Evolutionary conservation across 306 rosid species (phyloP).

Genomic region (Prunus kanzakura): DNA sequence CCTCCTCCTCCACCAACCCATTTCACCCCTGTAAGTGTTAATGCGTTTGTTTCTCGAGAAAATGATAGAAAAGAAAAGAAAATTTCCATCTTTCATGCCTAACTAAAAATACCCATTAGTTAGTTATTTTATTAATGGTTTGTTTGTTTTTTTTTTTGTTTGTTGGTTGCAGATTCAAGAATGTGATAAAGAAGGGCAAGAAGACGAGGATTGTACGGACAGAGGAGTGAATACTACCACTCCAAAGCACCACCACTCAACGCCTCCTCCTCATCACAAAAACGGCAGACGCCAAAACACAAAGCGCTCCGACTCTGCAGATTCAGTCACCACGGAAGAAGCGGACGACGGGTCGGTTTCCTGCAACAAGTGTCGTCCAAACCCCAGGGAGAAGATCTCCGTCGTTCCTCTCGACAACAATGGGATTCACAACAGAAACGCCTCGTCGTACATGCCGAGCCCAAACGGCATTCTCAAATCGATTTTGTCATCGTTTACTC

Average conservation of each 20-base stretch:
- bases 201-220: conserved; percentile 6
- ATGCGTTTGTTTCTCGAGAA: conserved; percentile 14
- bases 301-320: conserved; percentile 42
- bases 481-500: conserved; percentile 56
- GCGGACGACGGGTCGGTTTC: conserved; percentile 51
- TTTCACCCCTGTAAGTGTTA: conserved; percentile 41
- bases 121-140: not conserved
- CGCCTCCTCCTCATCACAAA: conserved; percentile 27
- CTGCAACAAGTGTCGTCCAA: conserved; percentile 90
- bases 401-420: conserved; percentile 66
- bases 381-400: conserved; percentile 75
- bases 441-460: conserved; percentile 39
- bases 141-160: conserved; percentile 5
- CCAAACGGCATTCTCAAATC: conserved; percentile 80
- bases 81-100: not conserved
- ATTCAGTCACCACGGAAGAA: conserved; percentile 17
- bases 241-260: conserved; percentile 48
- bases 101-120: not conserved
- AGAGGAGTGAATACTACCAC: not conserved
- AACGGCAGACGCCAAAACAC: conserved; percentile 28
- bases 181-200: conserved; percentile 40
- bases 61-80: not conserved
- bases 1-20: conserved; percentile 23
- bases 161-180: conserved; percentile 64
- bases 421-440: not conserved